A percentile compares a stretch with the other conserved stretches of the same genome.
These are phyloP conservation scores for Pezicula carpinea DNA, from an alignment of 2,329 filamentous ascomycete species.

Conservation along the genomic window DNA sequence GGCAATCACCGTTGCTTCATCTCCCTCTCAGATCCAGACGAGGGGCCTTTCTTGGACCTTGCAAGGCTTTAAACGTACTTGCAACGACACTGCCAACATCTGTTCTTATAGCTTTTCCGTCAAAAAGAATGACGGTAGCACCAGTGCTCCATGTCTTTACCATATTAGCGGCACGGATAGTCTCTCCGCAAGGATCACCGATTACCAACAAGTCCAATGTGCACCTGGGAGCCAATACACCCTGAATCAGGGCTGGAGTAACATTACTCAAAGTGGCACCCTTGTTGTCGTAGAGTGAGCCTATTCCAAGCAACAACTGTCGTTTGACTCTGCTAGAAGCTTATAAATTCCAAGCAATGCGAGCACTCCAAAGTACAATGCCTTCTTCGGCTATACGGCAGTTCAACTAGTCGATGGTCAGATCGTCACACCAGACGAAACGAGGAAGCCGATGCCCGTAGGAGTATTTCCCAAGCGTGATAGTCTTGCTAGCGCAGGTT, in stretches of 20 bases:
- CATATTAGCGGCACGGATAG: background rate
- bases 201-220: background rate
- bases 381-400: conserved; percentile 5
- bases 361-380: background rate
- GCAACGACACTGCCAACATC: conserved; percentile 4
- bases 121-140: background rate
- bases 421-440: conserved; percentile 2
- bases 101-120: conserved; percentile 2
- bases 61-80: conserved; percentile 5
- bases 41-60: conserved; percentile 1
- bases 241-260: background rate
- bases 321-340: background rate
- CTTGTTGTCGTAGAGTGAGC: conserved; percentile 2
- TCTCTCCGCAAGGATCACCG: background rate
- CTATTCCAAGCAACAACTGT: background rate
- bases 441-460: background rate
- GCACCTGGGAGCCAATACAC: background rate
- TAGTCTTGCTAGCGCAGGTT: background rate
- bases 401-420: conserved; percentile 3
- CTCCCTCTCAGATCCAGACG: background rate
- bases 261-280: background rate
- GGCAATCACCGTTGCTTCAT: background rate
- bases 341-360: background rate
- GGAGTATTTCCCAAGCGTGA: background rate
- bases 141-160: background rate